Percentiles rank a stretch among this genome's conserved stretches.
Conservation (phyloP, 148 eudicot genomes). For the Diospyros kaki region DNA sequence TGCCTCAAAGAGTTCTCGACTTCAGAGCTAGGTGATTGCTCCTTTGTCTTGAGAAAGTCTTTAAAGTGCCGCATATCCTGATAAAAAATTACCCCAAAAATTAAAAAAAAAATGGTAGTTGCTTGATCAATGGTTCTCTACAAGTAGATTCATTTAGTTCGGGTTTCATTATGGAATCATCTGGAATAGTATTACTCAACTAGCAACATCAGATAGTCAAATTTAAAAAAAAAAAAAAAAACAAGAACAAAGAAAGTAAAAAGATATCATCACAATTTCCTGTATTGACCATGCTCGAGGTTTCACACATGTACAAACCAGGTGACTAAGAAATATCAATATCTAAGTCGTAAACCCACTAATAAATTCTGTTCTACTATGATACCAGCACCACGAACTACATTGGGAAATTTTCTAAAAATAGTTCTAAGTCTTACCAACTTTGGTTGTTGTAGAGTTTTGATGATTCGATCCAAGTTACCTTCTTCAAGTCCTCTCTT, state of each 20-base stretch:
- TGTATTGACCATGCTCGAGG: not conserved
- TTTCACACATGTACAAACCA: slow-evolving; percentile 9
- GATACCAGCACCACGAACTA: not conserved
- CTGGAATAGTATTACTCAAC: not conserved
- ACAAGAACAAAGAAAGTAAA: too few relatives aligned
- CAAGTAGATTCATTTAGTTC: not conserved
- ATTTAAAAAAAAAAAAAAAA: not conserved
- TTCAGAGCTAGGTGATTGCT: slow-evolving; percentile 43
- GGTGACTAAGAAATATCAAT: slow-evolving; percentile 16
- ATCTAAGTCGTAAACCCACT: not conserved
- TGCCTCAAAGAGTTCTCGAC: slow-evolving; percentile 58
- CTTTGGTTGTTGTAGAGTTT: slow-evolving; percentile 39
- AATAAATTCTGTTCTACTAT: not conserved
- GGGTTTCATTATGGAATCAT: not conserved
- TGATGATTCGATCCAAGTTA: slow-evolving; percentile 30
- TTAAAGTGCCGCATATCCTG: slow-evolving; percentile 53
- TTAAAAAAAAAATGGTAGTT: not conserved
- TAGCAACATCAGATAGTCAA: slow-evolving; percentile 2
- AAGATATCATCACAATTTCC: not conserved
- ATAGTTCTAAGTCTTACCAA: slow-evolving; percentile 31
- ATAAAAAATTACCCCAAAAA: slow-evolving; percentile 1
- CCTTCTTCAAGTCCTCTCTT: slow-evolving; percentile 36
- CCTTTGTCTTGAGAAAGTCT: slow-evolving; percentile 36
- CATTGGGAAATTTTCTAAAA: not conserved
- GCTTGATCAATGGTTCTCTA: not conserved